Evolutionary conservation across 805 yeast species (phyloP).

Genomic region (Kodamaea jinghongensis): DNA sequence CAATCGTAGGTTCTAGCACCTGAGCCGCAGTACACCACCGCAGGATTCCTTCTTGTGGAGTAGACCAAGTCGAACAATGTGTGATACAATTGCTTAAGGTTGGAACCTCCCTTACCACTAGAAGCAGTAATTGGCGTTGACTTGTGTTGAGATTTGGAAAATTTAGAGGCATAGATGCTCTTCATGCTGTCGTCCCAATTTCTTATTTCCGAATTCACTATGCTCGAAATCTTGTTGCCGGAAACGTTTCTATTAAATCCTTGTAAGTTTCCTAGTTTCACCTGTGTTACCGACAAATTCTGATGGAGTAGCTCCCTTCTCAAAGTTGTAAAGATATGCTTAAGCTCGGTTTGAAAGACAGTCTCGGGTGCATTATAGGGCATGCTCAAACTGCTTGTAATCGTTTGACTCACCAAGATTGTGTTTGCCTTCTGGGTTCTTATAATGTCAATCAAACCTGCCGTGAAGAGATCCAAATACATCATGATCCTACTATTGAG

Average conservation of each 20-base stretch:
- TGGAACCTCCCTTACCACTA: constrained; percentile 25
- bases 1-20: constrained; percentile 42
- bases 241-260: constrained; percentile 22
- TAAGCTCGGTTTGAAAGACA: constrained; percentile 47
- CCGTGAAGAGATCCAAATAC: constrained; percentile 50
- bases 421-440: constrained; percentile 50
- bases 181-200: constrained; percentile 39
- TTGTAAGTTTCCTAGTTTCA: constrained; percentile 40
- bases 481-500: constrained; percentile 45
- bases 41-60: constrained; percentile 19
- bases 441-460: constrained; percentile 54
- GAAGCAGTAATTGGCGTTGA: constrained; percentile 29
- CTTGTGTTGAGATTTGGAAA: constrained; percentile 29
- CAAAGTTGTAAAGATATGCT: constrained; percentile 31
- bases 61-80: constrained; percentile 38
- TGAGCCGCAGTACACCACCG: constrained; percentile 40
- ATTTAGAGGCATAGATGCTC: constrained; percentile 29
- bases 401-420: constrained; percentile 53
- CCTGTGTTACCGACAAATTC: constrained; percentile 35
- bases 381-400: constrained; percentile 50
- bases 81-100: constrained; percentile 38
- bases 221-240: constrained; percentile 21
- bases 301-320: constrained; percentile 37
- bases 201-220: constrained; percentile 36
- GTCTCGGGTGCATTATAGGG: constrained; percentile 68